These are phyloP conservation scores for Eucalyptus erythrocorys DNA, from an alignment of 345 rosid species.

Conservation along the genomic window DNA sequence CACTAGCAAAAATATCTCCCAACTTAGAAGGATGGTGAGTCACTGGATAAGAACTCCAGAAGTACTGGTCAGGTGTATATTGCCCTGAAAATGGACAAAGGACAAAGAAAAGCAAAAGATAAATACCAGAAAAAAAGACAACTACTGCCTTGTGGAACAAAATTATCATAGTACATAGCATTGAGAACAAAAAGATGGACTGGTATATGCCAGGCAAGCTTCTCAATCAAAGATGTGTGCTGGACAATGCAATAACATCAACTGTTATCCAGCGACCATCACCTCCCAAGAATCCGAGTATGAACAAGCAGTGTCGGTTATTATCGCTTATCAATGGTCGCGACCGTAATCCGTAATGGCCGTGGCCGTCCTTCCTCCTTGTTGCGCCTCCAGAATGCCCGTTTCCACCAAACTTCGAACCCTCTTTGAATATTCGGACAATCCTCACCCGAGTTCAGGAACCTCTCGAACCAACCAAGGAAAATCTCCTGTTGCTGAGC, in stretches of 20 bases:
- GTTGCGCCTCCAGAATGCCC: slow-evolving; percentile 79
- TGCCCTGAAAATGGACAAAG: neutral
- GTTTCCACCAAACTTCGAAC: slow-evolving; percentile 97
- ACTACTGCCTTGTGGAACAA: neutral
- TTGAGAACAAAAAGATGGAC: neutral
- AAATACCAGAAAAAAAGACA: neutral
- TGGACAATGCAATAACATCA: neutral
- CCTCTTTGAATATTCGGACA: slow-evolving; percentile 96
- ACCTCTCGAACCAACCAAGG: slow-evolving; percentile 88
- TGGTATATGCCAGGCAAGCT: neutral
- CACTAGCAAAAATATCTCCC: neutral
- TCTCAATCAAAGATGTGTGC: neutral
- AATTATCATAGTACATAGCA: neutral
- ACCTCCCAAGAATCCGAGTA: neutral
- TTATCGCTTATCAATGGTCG: neutral
- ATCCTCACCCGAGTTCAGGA: slow-evolving; percentile 84
- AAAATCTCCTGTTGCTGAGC: slow-evolving; percentile 90
- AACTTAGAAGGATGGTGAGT: neutral
- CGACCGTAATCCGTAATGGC: slow-evolving; percentile 28
- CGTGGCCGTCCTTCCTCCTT: slow-evolving; percentile 46
- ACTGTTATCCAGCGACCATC: neutral
- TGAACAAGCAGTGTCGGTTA: neutral
- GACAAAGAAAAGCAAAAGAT: neutral
- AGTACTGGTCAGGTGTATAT: neutral
- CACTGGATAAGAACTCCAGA: neutral